These are phyloP conservation scores for Auriscalpium vulgare DNA, from an alignment of 768 basidiomycete genomes.

Conservation along the genomic window DNA sequence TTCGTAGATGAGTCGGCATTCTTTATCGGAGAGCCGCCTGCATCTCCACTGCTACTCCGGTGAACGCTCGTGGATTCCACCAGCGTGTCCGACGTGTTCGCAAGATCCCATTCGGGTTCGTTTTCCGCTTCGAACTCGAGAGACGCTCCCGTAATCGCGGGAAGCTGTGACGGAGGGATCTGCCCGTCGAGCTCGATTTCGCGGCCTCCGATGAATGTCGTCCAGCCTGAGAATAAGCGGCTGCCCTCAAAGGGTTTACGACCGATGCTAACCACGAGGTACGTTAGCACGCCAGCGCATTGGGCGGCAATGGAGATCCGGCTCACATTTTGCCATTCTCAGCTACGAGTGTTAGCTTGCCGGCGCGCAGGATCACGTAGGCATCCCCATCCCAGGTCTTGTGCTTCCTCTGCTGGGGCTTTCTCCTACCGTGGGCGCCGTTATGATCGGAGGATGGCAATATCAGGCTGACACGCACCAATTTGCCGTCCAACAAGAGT, in stretches of 20 bases:
- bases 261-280: conserved; percentile 40
- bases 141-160: conserved; percentile 29
- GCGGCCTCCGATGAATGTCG: conserved; percentile 46
- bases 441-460: not conserved
- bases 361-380: conserved; percentile 44
- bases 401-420: conserved; percentile 65
- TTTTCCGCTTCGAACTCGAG: conserved; percentile 19
- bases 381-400: conserved; percentile 85
- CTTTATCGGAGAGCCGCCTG: conserved; percentile 13
- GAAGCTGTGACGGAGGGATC: conserved; percentile 44
- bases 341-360: conserved; percentile 52
- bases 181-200: conserved; percentile 54
- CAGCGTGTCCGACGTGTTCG: conserved; percentile 7
- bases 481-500: conserved; percentile 59
- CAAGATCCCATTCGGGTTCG: conserved; percentile 16
- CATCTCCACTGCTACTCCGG: not conserved
- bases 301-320: not conserved
- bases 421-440: conserved; percentile 44
- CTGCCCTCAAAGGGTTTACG: conserved; percentile 54
- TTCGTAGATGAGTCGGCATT: conserved; percentile 15
- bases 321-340: conserved; percentile 66
- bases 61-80: conserved; percentile 3
- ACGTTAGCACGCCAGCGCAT: not conserved
- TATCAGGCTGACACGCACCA: conserved; percentile 36
- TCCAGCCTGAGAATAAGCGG: conserved; percentile 33